phyloP scores from a whole-genome alignment of 108 stramenopile species.

The Aurantiochytrium sp. region DNA sequence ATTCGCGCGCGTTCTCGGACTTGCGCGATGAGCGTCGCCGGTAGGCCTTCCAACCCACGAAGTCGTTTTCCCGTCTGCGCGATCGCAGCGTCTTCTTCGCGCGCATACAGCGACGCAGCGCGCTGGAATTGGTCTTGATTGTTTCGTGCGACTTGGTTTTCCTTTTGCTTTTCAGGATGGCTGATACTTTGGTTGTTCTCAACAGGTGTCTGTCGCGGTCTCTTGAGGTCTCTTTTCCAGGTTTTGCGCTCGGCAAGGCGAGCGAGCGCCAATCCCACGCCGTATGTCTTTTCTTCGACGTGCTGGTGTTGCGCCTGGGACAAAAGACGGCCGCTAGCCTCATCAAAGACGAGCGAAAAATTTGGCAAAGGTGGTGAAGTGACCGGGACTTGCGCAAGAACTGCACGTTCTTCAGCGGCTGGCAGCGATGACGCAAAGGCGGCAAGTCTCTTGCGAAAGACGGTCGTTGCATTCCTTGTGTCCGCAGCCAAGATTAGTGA shows the following conservation, averaged over 20 bases:
- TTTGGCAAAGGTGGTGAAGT: not conserved
- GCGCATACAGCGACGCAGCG: too few relatives aligned
- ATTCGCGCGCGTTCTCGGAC: not conserved
- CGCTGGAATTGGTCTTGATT: too few relatives aligned
- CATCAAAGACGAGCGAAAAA: not conserved
- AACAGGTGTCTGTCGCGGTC: too few relatives aligned
- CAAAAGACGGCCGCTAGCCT: not conserved
- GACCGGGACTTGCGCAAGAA: not conserved
- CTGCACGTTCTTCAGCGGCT: not conserved
- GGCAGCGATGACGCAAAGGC: not conserved
- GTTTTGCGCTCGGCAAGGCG: too few relatives aligned
- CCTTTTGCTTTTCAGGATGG: too few relatives aligned
- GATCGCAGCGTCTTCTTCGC: not conserved
- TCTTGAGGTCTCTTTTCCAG: too few relatives aligned
- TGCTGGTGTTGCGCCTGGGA: too few relatives aligned
- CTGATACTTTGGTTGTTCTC: too few relatives aligned
- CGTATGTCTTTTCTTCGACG: too few relatives aligned
- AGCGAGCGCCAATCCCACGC: too few relatives aligned
- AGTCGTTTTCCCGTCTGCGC: not conserved
- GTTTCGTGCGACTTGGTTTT: too few relatives aligned
- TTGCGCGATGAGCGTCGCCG: not conserved
- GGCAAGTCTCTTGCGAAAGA: not conserved
- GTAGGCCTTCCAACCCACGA: not conserved
- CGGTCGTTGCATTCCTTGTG: not conserved
- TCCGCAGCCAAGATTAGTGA: not conserved